Base-by-base conservation (phyloP, 306 rosid species). In the Cicer judaicum region DNA sequence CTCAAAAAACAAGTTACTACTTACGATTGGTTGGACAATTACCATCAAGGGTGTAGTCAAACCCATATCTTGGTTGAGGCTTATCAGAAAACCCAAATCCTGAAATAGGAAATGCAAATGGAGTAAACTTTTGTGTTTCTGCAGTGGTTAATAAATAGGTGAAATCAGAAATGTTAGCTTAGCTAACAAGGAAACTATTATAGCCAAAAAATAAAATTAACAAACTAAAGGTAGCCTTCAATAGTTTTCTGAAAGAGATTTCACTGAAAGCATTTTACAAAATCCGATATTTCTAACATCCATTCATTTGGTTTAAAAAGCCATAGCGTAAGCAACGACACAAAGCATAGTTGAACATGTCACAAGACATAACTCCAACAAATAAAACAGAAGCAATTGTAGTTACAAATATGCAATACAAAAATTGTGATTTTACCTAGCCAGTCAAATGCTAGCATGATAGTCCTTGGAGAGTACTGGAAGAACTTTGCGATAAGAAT, bases 81-180 rank as follows among this genome's bases (percentile, higher is more conserved):
- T 93, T 90, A 81, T 93, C 98, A 56, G 98, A 93, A 80, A 87
- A 89, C 64, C 98, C 98, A 61, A 93, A 93, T 69, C 98, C 98
- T 93, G 86, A 59, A 36, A 84, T 16, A 72, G 73, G 24, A 82
- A 15, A 67, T 18, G 39, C 67, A 81, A 42, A n/a, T 70, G 12
- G 49, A 80, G 65, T 81, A 68, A 74, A 16, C 8, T 62, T 48
- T 13, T 54, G 13, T 0, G 14, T 46, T 79, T 64, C 52, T 18
- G 50, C 54, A 64, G 11, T 53, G 53, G 40, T 16, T 62, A 21
- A 40, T 73, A 63, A 43, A 19, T 52, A 18, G 13, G 62, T 42
- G 46, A 29, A 24, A 59, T 47, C 40, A 49, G 3, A 41, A 64
- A 60, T 15, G 10, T 44, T 44, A 75, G 68, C 12, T 24, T 52